Evolutionary conservation across 192 early-diverging fungal species (phyloP), one percentile per base, ranked within the genome.

Genomic region (Entophlyctis luteolus): DNA sequence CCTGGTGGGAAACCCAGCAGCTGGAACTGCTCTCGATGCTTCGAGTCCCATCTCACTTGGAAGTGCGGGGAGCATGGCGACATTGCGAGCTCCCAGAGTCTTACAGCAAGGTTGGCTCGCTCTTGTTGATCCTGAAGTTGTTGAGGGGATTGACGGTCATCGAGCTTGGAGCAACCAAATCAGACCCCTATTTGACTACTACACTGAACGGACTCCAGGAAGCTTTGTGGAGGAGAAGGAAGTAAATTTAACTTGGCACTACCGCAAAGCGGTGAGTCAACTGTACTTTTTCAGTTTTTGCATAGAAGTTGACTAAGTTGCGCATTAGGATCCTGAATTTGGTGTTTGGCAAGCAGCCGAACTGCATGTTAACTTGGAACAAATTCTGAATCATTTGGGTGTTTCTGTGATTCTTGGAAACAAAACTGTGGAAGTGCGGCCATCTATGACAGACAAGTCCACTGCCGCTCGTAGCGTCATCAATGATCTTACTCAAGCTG

Each of bases 171-270:
- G 91, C 39, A 88, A 90, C 33, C 91, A 92, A 4, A 94, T 98
- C 67, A 82, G 88, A 22, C 96, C 96, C 10, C 69, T 99, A 36
- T 96, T 99, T 82, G 85, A 94, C 75, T 94, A 99, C 76, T 99
- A 98, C 75, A 89, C 88, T 0, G 96, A 96, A 62, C 89, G 98
- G 48, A 99, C 98, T 8, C 98, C 96, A 0, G 96, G 96, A 1
- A 90, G 88, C 18, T 96, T 93, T 58, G 93, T 99, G 75, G 98
- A 99, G 81, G 92, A 95, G 70, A 99, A 99, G 83, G 96, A 99
- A 73, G 88, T 98, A 54, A 96, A 96, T 67, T 59, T 99, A 31
- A 97, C 96, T 10, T 99, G 96, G 96, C 93, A 98, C 67, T 99
- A 98, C 75, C 87, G 93, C 49, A 91, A 92, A 75, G 91, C 95